Evolutionary conservation across 257 asterid species (phyloP), one percentile per base, ranked within the genome.

Genomic region (Scutellaria baicalensis): DNA sequence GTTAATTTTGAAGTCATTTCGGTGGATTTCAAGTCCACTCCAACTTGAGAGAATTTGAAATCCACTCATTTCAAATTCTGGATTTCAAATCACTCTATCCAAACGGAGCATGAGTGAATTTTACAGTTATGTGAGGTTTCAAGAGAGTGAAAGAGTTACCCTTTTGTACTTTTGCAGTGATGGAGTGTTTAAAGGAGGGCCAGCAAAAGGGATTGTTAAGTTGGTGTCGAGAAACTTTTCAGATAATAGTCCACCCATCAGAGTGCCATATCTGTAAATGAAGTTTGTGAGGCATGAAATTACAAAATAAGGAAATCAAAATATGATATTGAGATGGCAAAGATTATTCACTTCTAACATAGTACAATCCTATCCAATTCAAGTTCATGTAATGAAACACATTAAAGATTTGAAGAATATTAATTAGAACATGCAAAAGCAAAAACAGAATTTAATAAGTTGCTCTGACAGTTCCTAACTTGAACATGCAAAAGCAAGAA

Each of bases 101-200:
- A n/a, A n/a, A n/a, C n/a, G n/a, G n/a, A n/a, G n/a, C n/a, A n/a
- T n/a, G n/a, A 0, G 4, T 27, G 33, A 27, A 27, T 27, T 51
- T 57, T 3, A 7, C 9, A 52, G 14, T 68, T 38, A 12, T 56
- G 27, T 45, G 43, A 35, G 51, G 13, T 12, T 31, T 54, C 64
- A 17, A 5, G 10, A 45, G 18, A 55, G 7, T 0, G 20, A 44
- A 59, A 72, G 49, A 51, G 78, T 50, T 78, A 91, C 97, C 79
- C 96, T 86, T 89, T 89, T 91, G 89, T 93, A 93, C 86, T 93
- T 93, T 88, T 93, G 99, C 71, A 91, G 80, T 21, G 97, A 93
- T 64, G 99, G 99, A 54, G 97, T 93, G 67, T 91, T 91, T 43
- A 93, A 31, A 40, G 88, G 85, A 76, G 96, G 99, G 38, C 91